Conservation (phyloP, 2,329 filamentous ascomycete species). For the Neurospora crassa region DNA sequence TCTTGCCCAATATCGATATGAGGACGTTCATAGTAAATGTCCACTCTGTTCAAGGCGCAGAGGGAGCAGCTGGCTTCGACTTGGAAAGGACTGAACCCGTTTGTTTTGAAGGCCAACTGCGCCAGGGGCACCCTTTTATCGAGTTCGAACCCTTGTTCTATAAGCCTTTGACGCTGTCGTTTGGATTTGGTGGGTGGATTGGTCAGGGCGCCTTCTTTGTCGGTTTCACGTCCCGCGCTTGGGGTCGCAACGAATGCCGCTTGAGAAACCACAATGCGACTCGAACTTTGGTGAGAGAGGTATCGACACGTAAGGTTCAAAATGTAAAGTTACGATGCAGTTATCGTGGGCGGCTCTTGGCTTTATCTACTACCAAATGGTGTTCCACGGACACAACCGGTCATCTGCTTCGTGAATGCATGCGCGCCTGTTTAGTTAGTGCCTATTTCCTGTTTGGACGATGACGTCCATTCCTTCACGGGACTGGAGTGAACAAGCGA, state of each 20-base stretch:
- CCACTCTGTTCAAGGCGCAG: neutral
- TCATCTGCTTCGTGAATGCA: neutral
- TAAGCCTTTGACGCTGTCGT: neutral
- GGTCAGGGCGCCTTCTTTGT: constrained; percentile 10
- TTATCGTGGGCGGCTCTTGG: neutral
- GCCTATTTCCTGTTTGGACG: neutral
- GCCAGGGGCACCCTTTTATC: constrained; percentile 3
- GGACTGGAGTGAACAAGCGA: neutral
- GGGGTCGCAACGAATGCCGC: neutral
- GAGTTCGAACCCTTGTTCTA: constrained; percentile 7
- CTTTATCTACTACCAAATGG: neutral
- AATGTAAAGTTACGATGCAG: neutral
- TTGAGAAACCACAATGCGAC: neutral
- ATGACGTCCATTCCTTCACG: neutral
- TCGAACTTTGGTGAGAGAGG: neutral
- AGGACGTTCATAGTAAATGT: constrained; percentile 13
- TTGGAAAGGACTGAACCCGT: neutral
- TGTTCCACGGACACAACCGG: neutral
- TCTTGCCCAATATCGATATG: constrained; percentile 10
- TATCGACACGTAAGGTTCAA: neutral
- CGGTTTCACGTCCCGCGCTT: constrained; percentile 17
- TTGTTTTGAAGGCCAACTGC: neutral
- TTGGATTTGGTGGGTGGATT: constrained; percentile 10
- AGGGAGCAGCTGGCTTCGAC: neutral
- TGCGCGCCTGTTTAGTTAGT: neutral